These are phyloP conservation scores for Cladophialophora bantiana DNA, from an alignment of 2,329 filamentous ascomycete species.

Conservation along the genomic window DNA sequence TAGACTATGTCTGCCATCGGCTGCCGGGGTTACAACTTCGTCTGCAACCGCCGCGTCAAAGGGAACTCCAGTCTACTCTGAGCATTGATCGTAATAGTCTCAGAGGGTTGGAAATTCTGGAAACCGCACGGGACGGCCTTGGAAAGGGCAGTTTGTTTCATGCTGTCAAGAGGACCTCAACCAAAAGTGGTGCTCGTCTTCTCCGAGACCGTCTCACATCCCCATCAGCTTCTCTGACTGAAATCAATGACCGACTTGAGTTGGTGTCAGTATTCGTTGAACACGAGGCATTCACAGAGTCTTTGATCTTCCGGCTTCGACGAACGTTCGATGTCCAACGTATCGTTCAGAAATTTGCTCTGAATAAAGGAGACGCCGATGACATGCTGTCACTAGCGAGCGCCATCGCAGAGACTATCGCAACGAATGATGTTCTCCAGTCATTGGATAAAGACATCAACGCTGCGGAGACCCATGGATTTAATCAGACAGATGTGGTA, in stretches of 20 bases:
- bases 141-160: slow-evolving; percentile 87
- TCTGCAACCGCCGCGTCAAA: slow-evolving; percentile 80
- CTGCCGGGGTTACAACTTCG: slow-evolving; percentile 80
- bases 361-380: slow-evolving; percentile 89
- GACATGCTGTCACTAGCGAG: slow-evolving; percentile 83
- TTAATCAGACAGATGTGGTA: slow-evolving; percentile 36
- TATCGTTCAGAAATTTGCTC: slow-evolving; percentile 89
- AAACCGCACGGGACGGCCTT: slow-evolving; percentile 79
- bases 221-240: slow-evolving; percentile 82
- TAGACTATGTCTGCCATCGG: slow-evolving; percentile 82
- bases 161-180: slow-evolving; percentile 86
- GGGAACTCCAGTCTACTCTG: slow-evolving; percentile 80
- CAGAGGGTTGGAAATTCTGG: slow-evolving; percentile 84
- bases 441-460: slow-evolving; percentile 36
- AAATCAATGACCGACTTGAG: slow-evolving; percentile 81
- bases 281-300: slow-evolving; percentile 72
- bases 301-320: slow-evolving; percentile 71
- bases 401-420: slow-evolving; percentile 80
- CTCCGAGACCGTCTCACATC: slow-evolving; percentile 84
- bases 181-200: slow-evolving; percentile 85
- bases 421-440: slow-evolving; percentile 51
- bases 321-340: slow-evolving; percentile 85
- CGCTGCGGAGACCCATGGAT: slow-evolving; percentile 40
- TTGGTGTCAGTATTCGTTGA: slow-evolving; percentile 78
- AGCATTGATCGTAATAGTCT: slow-evolving; percentile 90